Base-by-base conservation (phyloP, 192 early-diverging fungal genomes). In the Coemansia sp. region DNA sequence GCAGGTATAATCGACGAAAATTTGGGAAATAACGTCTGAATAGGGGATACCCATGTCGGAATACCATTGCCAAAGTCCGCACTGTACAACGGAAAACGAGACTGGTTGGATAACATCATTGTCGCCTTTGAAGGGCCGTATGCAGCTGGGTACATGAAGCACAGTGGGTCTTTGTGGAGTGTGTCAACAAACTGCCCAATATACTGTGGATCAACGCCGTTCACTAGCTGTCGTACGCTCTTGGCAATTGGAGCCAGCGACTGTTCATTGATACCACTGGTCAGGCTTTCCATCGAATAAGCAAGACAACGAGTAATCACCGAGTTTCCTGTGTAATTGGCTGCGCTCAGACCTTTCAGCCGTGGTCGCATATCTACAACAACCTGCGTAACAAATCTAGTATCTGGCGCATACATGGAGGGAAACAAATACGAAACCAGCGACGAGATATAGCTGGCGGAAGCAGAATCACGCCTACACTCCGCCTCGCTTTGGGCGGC, bases 61-160 rank as follows among this genome's bases (percentile, higher is more conserved):
- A 52, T 45, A 2, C 61, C 67, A 22, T 52, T 53, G 10, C 67
- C 73, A 75, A 75, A 75, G 59, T 75, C 73, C 9, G 49, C 49
- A 0, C 50, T 11, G 62, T 75, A 75, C 12, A 66, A 40, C 32
- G 47, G 7, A 20, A 75, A 61, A 9, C 73, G 62, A 9, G 63
- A 60, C 47, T 69, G 67, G 41, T 68, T 75, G 2, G 73, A 62
- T 5, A 75, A 11, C 16, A 75, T 11, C 30, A 52, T 61, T 1
- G 56, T 45, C 3, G 38, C 37, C 12, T 37, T 61, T 3, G 10
- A 34, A 12, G 69, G 41, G 13, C 22, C 32, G 20, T 75, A 43
- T 5, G 64, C 59, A 20, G 65, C 44, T 39, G 43, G 22, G 30
- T 58, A 40, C 39, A 49, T 58, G 22, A 56, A 69, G 29, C 30